These are phyloP conservation scores for Pseudogymnoascus destructans DNA, from an alignment of 2,329 filamentous ascomycete genomes.

Conservation along the genomic window DNA sequence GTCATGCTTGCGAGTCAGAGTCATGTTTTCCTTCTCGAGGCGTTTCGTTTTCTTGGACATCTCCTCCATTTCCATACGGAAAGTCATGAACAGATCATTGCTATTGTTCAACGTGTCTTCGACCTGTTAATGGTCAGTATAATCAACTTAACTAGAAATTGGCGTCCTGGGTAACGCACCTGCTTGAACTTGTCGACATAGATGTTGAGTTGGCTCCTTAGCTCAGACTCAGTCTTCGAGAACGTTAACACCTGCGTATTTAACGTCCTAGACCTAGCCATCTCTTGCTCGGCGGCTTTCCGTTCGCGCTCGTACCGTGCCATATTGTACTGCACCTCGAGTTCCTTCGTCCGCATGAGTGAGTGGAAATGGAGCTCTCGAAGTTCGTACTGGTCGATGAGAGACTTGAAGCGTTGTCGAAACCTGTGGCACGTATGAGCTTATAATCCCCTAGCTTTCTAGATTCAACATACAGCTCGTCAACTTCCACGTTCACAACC, in stretches of 20 bases:
- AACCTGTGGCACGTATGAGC: conserved; percentile 46
- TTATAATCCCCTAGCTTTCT: conserved; percentile 12
- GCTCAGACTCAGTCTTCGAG: conserved; percentile 86
- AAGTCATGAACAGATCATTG: conserved; percentile 93
- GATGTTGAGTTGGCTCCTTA: conserved; percentile 89
- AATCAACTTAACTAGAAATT: conserved; percentile 11
- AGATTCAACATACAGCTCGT: conserved; percentile 58
- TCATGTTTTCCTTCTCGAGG: conserved; percentile 90
- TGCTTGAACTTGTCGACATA: conserved; percentile 99
- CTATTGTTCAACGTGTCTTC: conserved; percentile 98
- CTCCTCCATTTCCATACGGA: conserved; percentile 98
- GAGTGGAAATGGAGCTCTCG: conserved; percentile 91
- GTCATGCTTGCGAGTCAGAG: conserved; percentile 82
- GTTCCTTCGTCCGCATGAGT: conserved; percentile 82
- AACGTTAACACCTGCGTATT: conserved; percentile 90
- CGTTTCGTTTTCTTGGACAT: conserved; percentile 99
- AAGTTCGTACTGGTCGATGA: conserved; percentile 93
- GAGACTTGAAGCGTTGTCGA: conserved; percentile 80
- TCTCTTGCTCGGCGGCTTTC: conserved; percentile 73
- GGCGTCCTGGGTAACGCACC: conserved; percentile 41
- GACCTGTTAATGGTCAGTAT: conserved; percentile 53
- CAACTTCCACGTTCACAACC: conserved; percentile 72
- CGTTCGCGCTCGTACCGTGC: conserved; percentile 81
- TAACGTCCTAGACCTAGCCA: conserved; percentile 66
- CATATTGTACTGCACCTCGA: conserved; percentile 86